Base-by-base conservation (phyloP, 768 basidiomycete genomes). In the Collybia nuda region DNA sequence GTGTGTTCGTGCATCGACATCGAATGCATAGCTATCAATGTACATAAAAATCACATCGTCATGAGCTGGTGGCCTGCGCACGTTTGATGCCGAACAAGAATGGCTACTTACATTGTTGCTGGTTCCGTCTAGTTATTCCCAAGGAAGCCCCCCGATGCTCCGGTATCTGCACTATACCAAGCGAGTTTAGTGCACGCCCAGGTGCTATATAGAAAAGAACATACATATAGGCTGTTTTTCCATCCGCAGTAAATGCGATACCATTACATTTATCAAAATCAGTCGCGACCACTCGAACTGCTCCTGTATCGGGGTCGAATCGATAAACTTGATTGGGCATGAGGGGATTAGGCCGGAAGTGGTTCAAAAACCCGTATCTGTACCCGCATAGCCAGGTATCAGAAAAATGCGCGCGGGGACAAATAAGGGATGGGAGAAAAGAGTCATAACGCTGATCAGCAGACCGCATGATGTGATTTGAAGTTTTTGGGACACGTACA, bases 261-360 rank as follows among this genome's bases (percentile, higher is more conserved):
- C 89, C 91, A 59, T 92, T 93, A 39, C 78, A 78, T 55, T 79
- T 78, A 51, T 78, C 76, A 59, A 92, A 86, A n/a, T 82, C 85
- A 54, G 88, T 85, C 2, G 91, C 89, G 2, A 90, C 85, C 6
- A 86, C 84, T 2, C 80, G 78, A 5, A 92, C 79, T 24, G 78
- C 66, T 3, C 86, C 77, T 1, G 84, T 85, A 2, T 72, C 70
- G 7, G 85, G 81, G 60, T 90, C 82, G 58, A 90, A 82, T 11
- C 86, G 77, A 63, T 94, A 93, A 14, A 91, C 87, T 58, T 91
- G 88, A 41, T 77, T 84, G 2, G 86, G 89, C 44, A 90, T 61
- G 40, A 81, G 73, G 6, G 86, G 88, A 4, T 68, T 56, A 0
- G 86, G 81, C 43, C 88, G 81, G 74, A 90, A 91, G 42, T 74